Conservation (phyloP, 1,284 basidiomycete genomes). For the Ceratobasidium theobromae region DNA sequence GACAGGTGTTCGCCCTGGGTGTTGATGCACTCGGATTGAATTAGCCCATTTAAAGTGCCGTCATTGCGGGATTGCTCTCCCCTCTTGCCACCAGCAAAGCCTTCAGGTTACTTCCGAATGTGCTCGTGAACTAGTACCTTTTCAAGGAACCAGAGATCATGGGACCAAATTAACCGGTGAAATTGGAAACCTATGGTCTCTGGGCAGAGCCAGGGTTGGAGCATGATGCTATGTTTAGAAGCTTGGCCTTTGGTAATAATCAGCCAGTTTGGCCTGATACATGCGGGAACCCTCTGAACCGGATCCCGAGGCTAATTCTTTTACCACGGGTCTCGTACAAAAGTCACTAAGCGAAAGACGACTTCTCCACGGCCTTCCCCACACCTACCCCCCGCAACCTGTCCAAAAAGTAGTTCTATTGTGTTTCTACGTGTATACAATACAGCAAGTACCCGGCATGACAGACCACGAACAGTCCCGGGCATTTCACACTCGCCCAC, state of each 20-base stretch:
- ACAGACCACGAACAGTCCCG: conserved; percentile 11
- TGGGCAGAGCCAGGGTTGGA: neutral
- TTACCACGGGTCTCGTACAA: conserved; percentile 16
- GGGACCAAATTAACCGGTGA: no score
- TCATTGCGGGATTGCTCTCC: no score
- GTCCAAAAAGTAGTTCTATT: neutral
- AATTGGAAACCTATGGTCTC: no score
- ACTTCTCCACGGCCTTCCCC: conserved; percentile 25
- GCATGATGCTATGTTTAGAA: conserved; percentile 24
- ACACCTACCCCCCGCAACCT: neutral
- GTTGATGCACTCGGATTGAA: no score
- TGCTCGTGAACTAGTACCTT: no score
- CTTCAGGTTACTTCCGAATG: no score
- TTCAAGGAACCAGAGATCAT: no score
- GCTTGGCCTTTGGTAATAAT: neutral
- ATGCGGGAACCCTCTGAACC: conserved; percentile 7
- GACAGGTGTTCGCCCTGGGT: no score
- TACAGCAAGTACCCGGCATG: neutral
- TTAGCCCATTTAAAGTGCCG: no score
- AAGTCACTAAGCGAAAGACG: neutral
- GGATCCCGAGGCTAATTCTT: conserved; percentile 7
- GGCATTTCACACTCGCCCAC: conserved; percentile 27
- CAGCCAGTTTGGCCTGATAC: neutral
- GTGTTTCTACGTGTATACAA: neutral
- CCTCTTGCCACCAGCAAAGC: no score